A percentile compares a stretch with the other conserved stretches of the same genome.
phyloP scores from a whole-genome alignment of 768 basidiomycete genomes.

The Amanita fuliginea region DNA sequence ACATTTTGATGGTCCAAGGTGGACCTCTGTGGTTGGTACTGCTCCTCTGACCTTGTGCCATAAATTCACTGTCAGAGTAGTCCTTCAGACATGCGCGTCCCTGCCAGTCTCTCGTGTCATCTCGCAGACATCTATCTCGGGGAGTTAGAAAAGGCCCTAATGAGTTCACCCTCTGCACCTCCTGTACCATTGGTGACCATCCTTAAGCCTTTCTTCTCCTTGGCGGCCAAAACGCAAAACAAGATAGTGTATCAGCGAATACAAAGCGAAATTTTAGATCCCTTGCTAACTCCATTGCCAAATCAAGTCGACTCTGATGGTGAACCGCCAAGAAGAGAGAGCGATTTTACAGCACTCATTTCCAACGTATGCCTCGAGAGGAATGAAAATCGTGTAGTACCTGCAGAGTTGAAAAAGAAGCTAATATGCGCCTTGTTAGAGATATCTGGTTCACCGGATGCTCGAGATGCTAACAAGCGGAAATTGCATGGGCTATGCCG shows the following conservation, averaged over 20 bases:
- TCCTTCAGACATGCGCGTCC: slow-evolving; percentile 60
- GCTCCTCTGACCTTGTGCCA: slow-evolving; percentile 10
- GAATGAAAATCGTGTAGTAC: slow-evolving; percentile 25
- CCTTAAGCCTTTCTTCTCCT: slow-evolving; percentile 55
- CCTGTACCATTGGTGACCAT: slow-evolving; percentile 24
- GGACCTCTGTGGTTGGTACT: slow-evolving; percentile 72
- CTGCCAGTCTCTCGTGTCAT: slow-evolving; percentile 74
- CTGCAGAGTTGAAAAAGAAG: slow-evolving; percentile 32
- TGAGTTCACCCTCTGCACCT: slow-evolving; percentile 33
- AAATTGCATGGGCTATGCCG: slow-evolving; percentile 81
- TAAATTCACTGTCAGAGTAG: slow-evolving; percentile 24
- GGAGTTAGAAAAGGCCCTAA: slow-evolving; percentile 69
- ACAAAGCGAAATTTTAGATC: slow-evolving; percentile 54
- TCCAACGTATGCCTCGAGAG: slow-evolving; percentile 41
- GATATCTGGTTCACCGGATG: slow-evolving; percentile 61
- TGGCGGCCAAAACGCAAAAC: slow-evolving; percentile 59
- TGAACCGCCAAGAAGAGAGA: slow-evolving; percentile 31
- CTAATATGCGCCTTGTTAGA: slow-evolving; percentile 60
- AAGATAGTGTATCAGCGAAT: slow-evolving; percentile 65
- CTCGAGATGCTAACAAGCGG: slow-evolving; percentile 68
- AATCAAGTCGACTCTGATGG: slow-evolving; percentile 20
- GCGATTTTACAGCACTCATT: slow-evolving; percentile 33
- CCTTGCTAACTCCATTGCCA: slow-evolving; percentile 49
- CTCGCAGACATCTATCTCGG: slow-evolving; percentile 83
- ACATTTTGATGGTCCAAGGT: slow-evolving; percentile 51